Base-by-base conservation (phyloP, 345 rosid genomes). In the Citrus cavaleriei region DNA sequence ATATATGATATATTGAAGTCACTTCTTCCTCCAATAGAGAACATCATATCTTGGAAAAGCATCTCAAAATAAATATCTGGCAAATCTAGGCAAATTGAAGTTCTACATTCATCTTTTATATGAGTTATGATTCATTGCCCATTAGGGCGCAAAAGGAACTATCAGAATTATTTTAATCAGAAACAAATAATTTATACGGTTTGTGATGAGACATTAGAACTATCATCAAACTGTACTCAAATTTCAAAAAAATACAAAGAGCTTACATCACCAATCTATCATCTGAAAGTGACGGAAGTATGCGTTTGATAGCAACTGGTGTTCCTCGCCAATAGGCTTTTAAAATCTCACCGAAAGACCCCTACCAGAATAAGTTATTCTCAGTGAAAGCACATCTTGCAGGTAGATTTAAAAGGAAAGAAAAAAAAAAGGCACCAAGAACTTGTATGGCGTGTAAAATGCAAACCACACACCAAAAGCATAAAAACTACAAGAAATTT, bases 301-400 rank as follows among this genome's bases (percentile, higher is more conserved):
- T 96, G 77, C 98, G 97, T 83, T 96, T 96, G 59, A 96, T 87
- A 68, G 99, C 99, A 38, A 96, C 98, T 0, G 99, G 98, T 71
- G 99, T 96, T 84, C 99, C 99, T 84, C 98, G 95, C 99, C 99
- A 96, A 82, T 64, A 77, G 59, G 98, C 98, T 86, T 86, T 96
- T 81, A 90, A 88, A 85, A 96, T 96, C 89, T 96, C 99, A 78
- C 99, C 99, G 86, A 96, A 96, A 42, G 99, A 96, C 25, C 99
- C 99, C 98, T 94, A 81, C 62, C 68, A 83, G 66, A 46, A 82
- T 66, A 68, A 76, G 30, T 73, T 73, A 84, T 38, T 69, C 40
- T 84, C 73, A 86, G 86, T 72, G 54, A 82, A 75, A 70, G 60
- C 37, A 67, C 37, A 72, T 65, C 69, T 62, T 72, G 76, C 38